phyloP scores from a whole-genome alignment of 2,329 filamentous ascomycete genomes.

The Colletotrichum destructivum region DNA sequence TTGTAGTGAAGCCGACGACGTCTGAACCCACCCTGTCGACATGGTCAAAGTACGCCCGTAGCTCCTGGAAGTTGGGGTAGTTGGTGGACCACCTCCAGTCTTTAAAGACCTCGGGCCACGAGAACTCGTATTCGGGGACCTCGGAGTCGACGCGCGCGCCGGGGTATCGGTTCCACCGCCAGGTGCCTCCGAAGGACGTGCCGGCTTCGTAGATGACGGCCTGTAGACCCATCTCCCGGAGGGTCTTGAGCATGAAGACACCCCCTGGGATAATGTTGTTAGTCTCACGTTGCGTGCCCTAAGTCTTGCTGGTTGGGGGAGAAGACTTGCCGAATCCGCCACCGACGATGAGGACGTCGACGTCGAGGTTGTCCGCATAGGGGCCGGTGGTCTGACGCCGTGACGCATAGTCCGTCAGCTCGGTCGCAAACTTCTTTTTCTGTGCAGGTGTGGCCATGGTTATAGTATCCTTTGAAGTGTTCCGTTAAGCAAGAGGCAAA shows the following conservation, averaged over 20 bases:
- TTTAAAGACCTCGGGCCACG: slow-evolving; percentile 65
- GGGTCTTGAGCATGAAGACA: slow-evolving; percentile 65
- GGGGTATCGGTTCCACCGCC: slow-evolving; percentile 71
- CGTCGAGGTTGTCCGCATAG: slow-evolving; percentile 59
- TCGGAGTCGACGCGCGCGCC: slow-evolving; percentile 69
- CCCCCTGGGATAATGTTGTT: slow-evolving; percentile 47
- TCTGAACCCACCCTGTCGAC: slow-evolving; percentile 61
- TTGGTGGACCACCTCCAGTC: slow-evolving; percentile 71
- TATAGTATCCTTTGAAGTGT: neutral
- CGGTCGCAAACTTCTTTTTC: slow-evolving; percentile 58
- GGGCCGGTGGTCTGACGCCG: slow-evolving; percentile 51
- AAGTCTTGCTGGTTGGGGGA: neutral
- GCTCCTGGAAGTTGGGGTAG: slow-evolving; percentile 66
- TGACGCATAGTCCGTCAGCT: slow-evolving; percentile 56
- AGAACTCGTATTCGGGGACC: slow-evolving; percentile 68
- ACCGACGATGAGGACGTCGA: slow-evolving; percentile 62
- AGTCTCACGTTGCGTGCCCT: neutral
- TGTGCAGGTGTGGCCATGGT: slow-evolving; percentile 43
- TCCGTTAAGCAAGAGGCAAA: neutral
- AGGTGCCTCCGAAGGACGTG: slow-evolving; percentile 65
- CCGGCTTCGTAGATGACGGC: slow-evolving; percentile 68
- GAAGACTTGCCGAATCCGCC: slow-evolving; percentile 55
- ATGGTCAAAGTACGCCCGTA: slow-evolving; percentile 72
- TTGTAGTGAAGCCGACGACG: no score
- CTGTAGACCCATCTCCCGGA: slow-evolving; percentile 65